Evolutionary conservation across 495 filamentous ascomycete genomes (phyloP).

Genomic region (Hyaloscypha variabilis): DNA sequence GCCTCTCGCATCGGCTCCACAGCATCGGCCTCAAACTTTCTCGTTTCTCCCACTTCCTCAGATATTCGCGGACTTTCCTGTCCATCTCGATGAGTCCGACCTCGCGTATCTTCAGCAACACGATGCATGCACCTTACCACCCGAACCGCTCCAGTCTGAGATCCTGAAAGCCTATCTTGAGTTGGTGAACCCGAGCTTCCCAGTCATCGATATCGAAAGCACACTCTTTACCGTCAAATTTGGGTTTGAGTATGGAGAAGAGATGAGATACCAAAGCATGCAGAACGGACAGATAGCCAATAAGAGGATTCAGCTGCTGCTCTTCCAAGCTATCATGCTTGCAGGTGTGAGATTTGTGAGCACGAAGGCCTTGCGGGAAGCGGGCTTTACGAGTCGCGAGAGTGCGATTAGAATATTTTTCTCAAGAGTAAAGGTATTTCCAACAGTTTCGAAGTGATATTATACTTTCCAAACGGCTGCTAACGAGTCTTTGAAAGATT

Average conservation of each 20-base stretch:
- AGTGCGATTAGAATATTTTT: conserved; percentile 76
- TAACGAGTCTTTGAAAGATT: conserved; percentile 7
- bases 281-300: conserved; percentile 39
- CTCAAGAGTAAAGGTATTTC: conserved; percentile 64
- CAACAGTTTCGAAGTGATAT: no score
- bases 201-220: conserved; percentile 73
- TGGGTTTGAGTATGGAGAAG: conserved; percentile 42
- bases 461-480: no score
- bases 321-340: conserved; percentile 84
- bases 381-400: conserved; percentile 69
- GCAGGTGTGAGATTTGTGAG: conserved; percentile 53
- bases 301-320: conserved; percentile 73
- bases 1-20: conserved; percentile 6
- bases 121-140: conserved; percentile 71
- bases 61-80: conserved; percentile 71
- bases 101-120: conserved; percentile 70
- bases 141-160: conserved; percentile 64
- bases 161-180: conserved; percentile 74
- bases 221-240: conserved; percentile 66
- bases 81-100: conserved; percentile 67
- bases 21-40: conserved; percentile 32
- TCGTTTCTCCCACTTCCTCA: conserved; percentile 50
- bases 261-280: conserved; percentile 42
- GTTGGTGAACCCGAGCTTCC: conserved; percentile 84
- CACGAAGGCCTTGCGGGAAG: conserved; percentile 62